A percentile compares a stretch with the other conserved stretches of the same genome.
These are phyloP conservation scores for Endocladia muricata DNA, from an alignment of 31 red algal species.

Conservation along the genomic window DNA sequence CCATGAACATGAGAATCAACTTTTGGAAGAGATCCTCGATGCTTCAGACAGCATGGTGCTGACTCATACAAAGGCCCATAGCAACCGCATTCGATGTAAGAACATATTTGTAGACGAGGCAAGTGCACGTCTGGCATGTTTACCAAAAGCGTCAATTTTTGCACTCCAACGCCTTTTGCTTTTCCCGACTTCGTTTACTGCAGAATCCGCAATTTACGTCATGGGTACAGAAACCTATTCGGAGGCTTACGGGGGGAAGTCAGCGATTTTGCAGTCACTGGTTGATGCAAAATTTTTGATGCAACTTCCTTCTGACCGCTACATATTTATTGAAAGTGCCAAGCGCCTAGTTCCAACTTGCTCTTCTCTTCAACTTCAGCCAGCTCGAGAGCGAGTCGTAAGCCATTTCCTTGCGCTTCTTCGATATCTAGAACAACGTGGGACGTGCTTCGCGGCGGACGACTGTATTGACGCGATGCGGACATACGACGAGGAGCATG, in stretches of 20 bases:
- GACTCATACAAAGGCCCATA: too few species aligned
- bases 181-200: slow-evolving; percentile 5
- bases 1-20: not conserved
- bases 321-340: slow-evolving; percentile 2
- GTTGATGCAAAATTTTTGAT: slow-evolving; percentile 20
- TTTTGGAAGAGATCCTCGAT: not conserved
- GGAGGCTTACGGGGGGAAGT: not conserved
- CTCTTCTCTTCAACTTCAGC: not conserved
- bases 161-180: slow-evolving; percentile 6
- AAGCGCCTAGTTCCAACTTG: slow-evolving; percentile 14
- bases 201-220: not conserved
- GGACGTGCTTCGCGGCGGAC: slow-evolving; percentile 11
- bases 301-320: not conserved
- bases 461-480: slow-evolving; percentile 52
- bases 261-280: slow-evolving; percentile 4
- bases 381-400: slow-evolving; percentile 21
- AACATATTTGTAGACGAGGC: too few species aligned
- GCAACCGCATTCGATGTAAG: too few species aligned
- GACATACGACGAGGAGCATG: slow-evolving; percentile 53
- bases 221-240: not conserved
- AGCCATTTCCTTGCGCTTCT: slow-evolving; percentile 19
- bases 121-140: too few species aligned
- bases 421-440: not conserved
- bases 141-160: too few species aligned
- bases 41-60: too few species aligned